Evolutionary conservation across 371 early-diverging fungal species (phyloP).

Genomic region (Dinochytrium kinnereticum): DNA sequence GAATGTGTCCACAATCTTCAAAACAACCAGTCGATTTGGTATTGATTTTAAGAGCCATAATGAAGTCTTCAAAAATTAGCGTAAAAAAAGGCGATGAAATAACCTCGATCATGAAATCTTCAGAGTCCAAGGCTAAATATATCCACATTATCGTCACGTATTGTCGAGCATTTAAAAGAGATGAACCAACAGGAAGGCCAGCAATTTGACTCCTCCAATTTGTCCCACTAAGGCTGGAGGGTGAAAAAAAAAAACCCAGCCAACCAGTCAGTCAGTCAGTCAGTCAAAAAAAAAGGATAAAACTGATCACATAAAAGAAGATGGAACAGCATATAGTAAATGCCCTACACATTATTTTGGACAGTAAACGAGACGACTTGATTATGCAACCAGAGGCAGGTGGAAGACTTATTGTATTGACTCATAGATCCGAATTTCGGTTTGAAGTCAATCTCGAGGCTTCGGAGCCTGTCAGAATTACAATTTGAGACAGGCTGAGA

Average conservation of each 20-base stretch:
- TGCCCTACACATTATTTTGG: constrained; percentile 9
- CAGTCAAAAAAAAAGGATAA: too few relatives aligned
- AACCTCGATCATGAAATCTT: neutral
- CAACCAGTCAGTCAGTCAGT: too few relatives aligned
- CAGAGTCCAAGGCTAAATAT: neutral
- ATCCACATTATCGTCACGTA: neutral
- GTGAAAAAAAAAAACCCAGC: too few relatives aligned
- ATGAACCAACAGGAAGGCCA: constrained; percentile 6
- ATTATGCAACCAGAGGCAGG: neutral
- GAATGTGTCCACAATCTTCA: constrained; percentile 8
- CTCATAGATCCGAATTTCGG: neutral
- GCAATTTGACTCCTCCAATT: constrained; percentile 22
- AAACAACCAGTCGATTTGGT: neutral
- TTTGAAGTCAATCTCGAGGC: neutral
- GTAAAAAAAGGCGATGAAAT: neutral
- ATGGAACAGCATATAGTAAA: too few relatives aligned
- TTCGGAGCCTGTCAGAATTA: neutral
- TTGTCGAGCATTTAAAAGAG: constrained; percentile 5
- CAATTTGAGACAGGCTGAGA: neutral
- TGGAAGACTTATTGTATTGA: neutral
- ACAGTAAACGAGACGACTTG: constrained; percentile 1
- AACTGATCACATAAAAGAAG: too few relatives aligned
- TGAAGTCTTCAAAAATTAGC: neutral
- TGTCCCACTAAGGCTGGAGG: neutral
- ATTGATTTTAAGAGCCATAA: neutral